These are phyloP conservation scores for Apiospora saccharicola DNA, from an alignment of 2,329 filamentous ascomycete genomes.

Conservation along the genomic window DNA sequence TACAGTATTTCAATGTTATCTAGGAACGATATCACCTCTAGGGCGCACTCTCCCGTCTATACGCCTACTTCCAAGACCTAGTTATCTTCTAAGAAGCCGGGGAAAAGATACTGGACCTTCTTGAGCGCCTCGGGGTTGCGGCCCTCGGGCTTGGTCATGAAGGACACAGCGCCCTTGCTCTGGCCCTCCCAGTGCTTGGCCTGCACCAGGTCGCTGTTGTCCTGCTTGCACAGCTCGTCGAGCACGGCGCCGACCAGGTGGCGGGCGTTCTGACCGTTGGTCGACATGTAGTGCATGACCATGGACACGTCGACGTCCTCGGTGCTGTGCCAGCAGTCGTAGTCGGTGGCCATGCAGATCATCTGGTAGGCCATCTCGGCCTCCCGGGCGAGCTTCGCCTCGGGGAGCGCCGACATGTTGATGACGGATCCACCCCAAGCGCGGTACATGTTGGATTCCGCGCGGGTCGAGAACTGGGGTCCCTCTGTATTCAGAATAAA, in stretches of 20 bases:
- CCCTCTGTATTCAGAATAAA: slow-evolving; percentile 68
- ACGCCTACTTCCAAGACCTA: slow-evolving; percentile 29
- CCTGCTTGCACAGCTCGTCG: slow-evolving; percentile 81
- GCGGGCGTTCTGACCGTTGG: slow-evolving; percentile 88
- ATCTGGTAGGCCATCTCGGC: slow-evolving; percentile 97
- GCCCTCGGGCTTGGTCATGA: slow-evolving; percentile 82
- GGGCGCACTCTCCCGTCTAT: background rate
- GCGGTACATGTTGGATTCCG: slow-evolving; percentile 95
- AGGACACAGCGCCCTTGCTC: slow-evolving; percentile 78
- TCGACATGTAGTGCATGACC: slow-evolving; percentile 96
- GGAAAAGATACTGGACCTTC: slow-evolving; percentile 88
- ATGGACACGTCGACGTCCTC: slow-evolving; percentile 93
- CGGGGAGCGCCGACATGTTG: slow-evolving; percentile 96
- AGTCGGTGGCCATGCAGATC: slow-evolving; percentile 99
- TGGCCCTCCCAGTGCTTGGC: slow-evolving; percentile 84
- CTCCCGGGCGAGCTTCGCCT: slow-evolving; percentile 95
- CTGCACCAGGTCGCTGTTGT: slow-evolving; percentile 76
- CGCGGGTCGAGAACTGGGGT: slow-evolving; percentile 96
- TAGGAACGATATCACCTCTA: background rate
- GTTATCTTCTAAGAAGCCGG: slow-evolving; percentile 69
- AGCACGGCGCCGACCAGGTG: slow-evolving; percentile 86
- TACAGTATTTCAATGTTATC: background rate
- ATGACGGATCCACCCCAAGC: slow-evolving; percentile 93
- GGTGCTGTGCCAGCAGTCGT: slow-evolving; percentile 93
- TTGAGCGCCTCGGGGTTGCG: slow-evolving; percentile 77